Conservation (phyloP, 2,329 filamentous ascomycete species). For the Helminthosporium solani region DNA sequence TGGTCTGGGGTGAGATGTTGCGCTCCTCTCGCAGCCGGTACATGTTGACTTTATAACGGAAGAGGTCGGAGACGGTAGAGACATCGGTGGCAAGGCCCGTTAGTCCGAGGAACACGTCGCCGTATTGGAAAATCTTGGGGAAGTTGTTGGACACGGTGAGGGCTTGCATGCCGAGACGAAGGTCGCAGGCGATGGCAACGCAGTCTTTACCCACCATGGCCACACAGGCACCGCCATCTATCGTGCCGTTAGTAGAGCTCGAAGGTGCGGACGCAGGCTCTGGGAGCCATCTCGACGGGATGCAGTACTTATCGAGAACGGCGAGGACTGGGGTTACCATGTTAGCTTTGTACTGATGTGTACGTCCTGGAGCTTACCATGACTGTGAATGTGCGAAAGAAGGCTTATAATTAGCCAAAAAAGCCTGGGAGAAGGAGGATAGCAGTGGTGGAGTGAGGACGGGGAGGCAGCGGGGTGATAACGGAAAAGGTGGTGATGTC, state of each 20-base stretch:
- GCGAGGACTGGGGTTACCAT: conserved; percentile 72
- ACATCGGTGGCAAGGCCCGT: conserved; percentile 97
- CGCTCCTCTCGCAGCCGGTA: conserved; percentile 98
- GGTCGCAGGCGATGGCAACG: conserved; percentile 98
- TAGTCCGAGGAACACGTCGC: conserved; percentile 90
- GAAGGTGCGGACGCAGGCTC: too few relatives aligned
- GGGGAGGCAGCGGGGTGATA: conserved; percentile 10
- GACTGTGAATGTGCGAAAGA: conserved; percentile 18
- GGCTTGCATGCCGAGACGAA: conserved; percentile 93
- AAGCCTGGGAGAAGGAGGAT: neutral
- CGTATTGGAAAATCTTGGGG: conserved; percentile 98
- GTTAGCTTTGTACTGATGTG: conserved; percentile 32
- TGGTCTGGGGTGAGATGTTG: conserved; percentile 88
- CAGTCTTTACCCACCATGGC: conserved; percentile 99
- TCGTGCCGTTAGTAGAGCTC: conserved; percentile 11
- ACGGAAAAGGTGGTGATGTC: conserved; percentile 16
- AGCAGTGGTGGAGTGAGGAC: conserved; percentile 1
- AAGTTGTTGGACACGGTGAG: conserved; percentile 99
- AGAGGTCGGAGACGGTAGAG: conserved; percentile 88
- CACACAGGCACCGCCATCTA: conserved; percentile 87
- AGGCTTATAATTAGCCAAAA: conserved; percentile 5
- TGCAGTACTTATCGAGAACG: conserved; percentile 86
- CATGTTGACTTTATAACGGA: conserved; percentile 99
- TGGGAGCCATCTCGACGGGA: conserved; percentile 8
- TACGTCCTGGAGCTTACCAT: conserved; percentile 41